Percentiles rank a stretch among this genome's conserved stretches.
Conservation (phyloP, 208 protist genomes). For the Acanthamoeba castellanii region DNA sequence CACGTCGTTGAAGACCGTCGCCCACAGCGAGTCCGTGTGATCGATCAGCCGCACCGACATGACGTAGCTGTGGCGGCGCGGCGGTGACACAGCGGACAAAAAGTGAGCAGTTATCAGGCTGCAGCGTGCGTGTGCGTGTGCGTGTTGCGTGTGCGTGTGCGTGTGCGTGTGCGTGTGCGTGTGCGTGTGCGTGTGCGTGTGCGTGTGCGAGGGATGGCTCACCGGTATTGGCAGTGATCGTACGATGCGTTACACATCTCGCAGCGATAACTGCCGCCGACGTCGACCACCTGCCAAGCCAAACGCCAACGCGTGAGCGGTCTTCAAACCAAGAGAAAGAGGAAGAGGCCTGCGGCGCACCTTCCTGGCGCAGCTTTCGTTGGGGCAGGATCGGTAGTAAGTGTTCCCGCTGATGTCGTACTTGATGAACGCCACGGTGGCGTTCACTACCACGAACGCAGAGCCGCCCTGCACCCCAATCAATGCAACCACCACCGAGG, state of each 20-base stretch:
- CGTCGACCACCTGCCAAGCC: neutral
- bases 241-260: neutral
- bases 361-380: neutral
- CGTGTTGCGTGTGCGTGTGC: too few species aligned
- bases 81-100: too few species aligned
- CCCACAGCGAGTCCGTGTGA: slow-evolving; percentile 29
- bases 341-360: too few species aligned
- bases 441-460: neutral
- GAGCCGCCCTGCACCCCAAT: neutral
- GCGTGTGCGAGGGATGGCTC: neutral
- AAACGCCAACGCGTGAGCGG: too few species aligned
- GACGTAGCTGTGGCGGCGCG: slow-evolving; percentile 71
- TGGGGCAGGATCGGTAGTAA: slow-evolving; percentile 59
- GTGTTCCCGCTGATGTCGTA: neutral
- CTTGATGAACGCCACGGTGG: neutral
- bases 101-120: too few species aligned
- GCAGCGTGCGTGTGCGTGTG: too few species aligned
- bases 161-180: too few species aligned
- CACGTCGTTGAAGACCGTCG: slow-evolving; percentile 72
- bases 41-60: slow-evolving; percentile 30
- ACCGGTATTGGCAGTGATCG: neutral
- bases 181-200: too few species aligned
- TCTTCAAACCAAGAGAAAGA: too few species aligned
- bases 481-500: too few species aligned
- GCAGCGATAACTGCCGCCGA: neutral